Evolutionary conservation across 306 rosid genomes (phyloP).

Genomic region (Casuarina equisetifolia): DNA sequence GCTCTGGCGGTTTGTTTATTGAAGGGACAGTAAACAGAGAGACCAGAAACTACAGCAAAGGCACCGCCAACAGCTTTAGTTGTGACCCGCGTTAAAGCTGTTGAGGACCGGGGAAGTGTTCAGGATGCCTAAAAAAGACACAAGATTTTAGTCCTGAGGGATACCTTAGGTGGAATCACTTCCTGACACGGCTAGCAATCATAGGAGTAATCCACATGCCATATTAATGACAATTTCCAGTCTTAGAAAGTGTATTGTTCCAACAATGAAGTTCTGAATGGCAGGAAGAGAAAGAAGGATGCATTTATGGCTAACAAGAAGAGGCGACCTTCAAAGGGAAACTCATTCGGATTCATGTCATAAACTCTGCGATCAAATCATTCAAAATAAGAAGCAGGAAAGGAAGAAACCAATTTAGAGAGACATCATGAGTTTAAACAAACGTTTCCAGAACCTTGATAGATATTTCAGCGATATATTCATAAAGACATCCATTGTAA

Average conservation of each 20-base stretch:
- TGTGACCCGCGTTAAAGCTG: neutral
- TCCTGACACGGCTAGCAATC: neutral
- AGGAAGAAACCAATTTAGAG: neutral
- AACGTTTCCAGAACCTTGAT: neutral
- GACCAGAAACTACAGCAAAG: neutral
- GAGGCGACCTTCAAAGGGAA: neutral
- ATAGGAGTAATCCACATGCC: neutral
- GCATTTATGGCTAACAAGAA: neutral
- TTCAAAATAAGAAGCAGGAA: neutral
- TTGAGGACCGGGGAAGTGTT: neutral
- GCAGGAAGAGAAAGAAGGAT: neutral
- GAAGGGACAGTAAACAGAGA: too few relatives aligned
- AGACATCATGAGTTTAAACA: neutral
- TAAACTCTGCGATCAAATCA: neutral
- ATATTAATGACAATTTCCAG: neutral
- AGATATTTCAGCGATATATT: neutral
- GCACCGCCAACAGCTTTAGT: neutral
- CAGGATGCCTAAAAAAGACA: too few relatives aligned
- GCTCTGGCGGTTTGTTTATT: too few relatives aligned
- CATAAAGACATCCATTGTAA: neutral
- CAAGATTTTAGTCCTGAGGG: too few relatives aligned
- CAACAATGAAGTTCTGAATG: too few relatives aligned
- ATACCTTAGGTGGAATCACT: neutral
- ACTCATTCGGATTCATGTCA: neutral
- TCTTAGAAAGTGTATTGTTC: neutral